Conservation (phyloP, 1,284 basidiomycete genomes). For the Abortiporus biennis region DNA sequence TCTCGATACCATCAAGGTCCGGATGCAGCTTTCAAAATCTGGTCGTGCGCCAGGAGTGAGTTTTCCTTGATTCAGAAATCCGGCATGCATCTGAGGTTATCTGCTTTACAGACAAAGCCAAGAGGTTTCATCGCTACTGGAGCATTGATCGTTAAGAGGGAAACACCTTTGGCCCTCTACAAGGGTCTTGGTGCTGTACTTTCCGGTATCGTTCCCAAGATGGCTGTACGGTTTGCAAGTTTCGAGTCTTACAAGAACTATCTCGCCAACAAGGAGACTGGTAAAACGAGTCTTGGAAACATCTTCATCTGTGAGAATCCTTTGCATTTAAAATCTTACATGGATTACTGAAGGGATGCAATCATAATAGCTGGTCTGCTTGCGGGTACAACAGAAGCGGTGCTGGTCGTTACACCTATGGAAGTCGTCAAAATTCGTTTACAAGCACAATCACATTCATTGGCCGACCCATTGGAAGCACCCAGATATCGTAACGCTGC, state of each 20-base stretch:
- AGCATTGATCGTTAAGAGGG: conserved; percentile 83
- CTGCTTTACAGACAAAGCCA: conserved; percentile 89
- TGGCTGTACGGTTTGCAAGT: conserved; percentile 97
- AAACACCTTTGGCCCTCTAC: conserved; percentile 96
- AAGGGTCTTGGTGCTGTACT: conserved; percentile 98
- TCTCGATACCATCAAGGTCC: conserved; percentile 96
- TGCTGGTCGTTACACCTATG: conserved; percentile 96
- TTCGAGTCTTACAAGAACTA: conserved; percentile 92
- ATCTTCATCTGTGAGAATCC: conserved; percentile 82
- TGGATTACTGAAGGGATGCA: neutral
- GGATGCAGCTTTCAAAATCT: conserved; percentile 92
- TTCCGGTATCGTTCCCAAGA: conserved; percentile 99
- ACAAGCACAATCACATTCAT: conserved; percentile 96
- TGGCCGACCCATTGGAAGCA: conserved; percentile 91
- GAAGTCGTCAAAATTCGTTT: conserved; percentile 98
- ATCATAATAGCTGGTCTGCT: conserved; percentile 57
- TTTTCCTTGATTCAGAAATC: no score
- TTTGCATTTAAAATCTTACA: neutral
- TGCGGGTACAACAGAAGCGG: conserved; percentile 92
- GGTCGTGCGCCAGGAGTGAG: conserved; percentile 75
- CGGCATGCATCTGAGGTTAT: no score
- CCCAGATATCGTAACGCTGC: conserved; percentile 96
- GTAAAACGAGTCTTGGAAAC: conserved; percentile 66
- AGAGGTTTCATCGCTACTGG: conserved; percentile 95
- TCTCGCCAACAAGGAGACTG: conserved; percentile 73